A percentile compares a stretch with the other conserved stretches of the same genome.
phyloP scores from a whole-genome alignment of 352 stramenopile species.

The Globisporangium paddicum region DNA sequence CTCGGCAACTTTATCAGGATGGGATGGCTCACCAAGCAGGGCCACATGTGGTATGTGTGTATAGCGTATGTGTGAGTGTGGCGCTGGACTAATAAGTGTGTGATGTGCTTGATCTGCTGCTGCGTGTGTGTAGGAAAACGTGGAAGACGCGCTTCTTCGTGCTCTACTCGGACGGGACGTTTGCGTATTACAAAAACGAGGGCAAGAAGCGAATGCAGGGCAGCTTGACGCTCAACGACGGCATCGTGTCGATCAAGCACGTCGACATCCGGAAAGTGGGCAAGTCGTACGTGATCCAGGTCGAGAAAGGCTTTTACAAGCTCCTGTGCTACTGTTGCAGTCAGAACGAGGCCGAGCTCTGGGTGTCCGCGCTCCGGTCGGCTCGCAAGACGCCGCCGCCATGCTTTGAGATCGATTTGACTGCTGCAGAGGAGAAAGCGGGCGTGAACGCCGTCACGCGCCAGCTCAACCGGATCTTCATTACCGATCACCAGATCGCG shows the following conservation, averaged over 20 bases:
- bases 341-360: conserved; percentile 75
- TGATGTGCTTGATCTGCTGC: not conserved
- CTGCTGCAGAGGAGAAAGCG: conserved; percentile 45
- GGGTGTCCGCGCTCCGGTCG: conserved; percentile 59
- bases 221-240: conserved; percentile 79
- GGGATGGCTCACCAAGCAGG: conserved; percentile 83
- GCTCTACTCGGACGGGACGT: conserved; percentile 72
- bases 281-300: conserved; percentile 77
- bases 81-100: not conserved
- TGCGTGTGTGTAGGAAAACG: conserved; percentile 41
- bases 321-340: conserved; percentile 78
- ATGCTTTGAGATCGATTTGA: conserved; percentile 66
- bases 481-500: conserved; percentile 52
- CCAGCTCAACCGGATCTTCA: conserved; percentile 80
- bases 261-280: conserved; percentile 59
- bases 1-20: conserved; percentile 76
- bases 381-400: conserved; percentile 38
- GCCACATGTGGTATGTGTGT: conserved; percentile 64
- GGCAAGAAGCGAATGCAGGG: conserved; percentile 75
- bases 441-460: conserved; percentile 45
- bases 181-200: conserved; percentile 83
- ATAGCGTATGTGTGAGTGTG: not conserved
- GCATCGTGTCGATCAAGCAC: conserved; percentile 77
- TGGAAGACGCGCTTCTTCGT: conserved; percentile 88
- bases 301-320: conserved; percentile 83